These are phyloP conservation scores for Boletus fagicola DNA, from an alignment of 768 basidiomycete genomes.

Conservation along the genomic window DNA sequence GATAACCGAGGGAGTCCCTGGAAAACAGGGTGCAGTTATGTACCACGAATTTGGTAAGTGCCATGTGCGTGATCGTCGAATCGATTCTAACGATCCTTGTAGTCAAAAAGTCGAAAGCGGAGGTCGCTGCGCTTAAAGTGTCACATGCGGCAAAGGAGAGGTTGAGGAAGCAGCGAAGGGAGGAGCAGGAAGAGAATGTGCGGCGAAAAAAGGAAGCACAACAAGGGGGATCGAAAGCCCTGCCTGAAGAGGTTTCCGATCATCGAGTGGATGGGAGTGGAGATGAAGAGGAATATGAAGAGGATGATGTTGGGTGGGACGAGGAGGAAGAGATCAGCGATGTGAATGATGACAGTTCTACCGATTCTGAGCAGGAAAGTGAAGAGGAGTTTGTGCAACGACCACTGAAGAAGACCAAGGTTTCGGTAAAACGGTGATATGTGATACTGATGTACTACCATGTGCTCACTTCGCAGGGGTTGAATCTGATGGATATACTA, in stretches of 20 bases:
- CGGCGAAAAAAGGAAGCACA: conserved; percentile 65
- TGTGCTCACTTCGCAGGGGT: conserved; percentile 6
- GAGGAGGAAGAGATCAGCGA: conserved; percentile 67
- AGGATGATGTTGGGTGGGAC: conserved; percentile 46
- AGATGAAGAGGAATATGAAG: conserved; percentile 37
- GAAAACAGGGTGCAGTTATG: conserved; percentile 89
- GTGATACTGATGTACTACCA: conserved; percentile 10
- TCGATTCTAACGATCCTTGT: conserved; percentile 10
- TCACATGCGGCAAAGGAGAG: conserved; percentile 77
- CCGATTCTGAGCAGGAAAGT: conserved; percentile 42
- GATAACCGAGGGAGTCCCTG: conserved; percentile 91
- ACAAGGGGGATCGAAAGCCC: conserved; percentile 26
- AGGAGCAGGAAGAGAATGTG: conserved; percentile 92
- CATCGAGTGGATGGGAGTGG: conserved; percentile 44
- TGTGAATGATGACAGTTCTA: conserved; percentile 44
- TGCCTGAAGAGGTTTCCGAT: conserved; percentile 34
- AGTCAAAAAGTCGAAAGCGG: conserved; percentile 91
- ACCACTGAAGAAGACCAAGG: conserved; percentile 56
- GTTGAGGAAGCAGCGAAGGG: conserved; percentile 71
- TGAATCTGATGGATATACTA: conserved; percentile 8
- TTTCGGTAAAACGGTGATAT: conserved; percentile 45
- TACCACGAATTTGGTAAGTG: conserved; percentile 90
- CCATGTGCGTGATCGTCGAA: not conserved
- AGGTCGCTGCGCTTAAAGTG: conserved; percentile 61
- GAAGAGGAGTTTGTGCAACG: conserved; percentile 48